These are phyloP conservation scores for Themeda triandra DNA, from an alignment of 176 grass and related monocot genomes.

Conservation along the genomic window DNA sequence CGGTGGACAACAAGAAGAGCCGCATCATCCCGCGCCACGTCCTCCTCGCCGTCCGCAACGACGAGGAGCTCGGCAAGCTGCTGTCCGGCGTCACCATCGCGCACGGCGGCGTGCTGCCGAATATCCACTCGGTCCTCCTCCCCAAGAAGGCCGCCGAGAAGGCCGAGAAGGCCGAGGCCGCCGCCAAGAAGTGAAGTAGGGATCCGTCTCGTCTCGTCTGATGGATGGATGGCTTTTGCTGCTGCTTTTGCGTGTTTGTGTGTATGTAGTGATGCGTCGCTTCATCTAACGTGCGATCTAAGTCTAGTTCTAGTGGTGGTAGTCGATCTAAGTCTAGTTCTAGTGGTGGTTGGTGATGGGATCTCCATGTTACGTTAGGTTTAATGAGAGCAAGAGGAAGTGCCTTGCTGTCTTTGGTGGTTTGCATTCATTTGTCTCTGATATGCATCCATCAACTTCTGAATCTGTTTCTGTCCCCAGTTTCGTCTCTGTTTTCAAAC, in stretches of 20 bases:
- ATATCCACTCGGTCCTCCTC: slow-evolving; percentile 44
- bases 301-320: background rate
- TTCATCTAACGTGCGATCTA: background rate
- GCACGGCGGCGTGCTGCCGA: slow-evolving; percentile 41
- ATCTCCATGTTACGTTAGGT: background rate
- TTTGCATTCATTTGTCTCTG: background rate
- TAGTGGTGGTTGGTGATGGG: background rate
- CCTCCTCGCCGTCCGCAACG: slow-evolving; percentile 46
- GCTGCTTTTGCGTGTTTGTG: background rate
- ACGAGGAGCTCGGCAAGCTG: slow-evolving; percentile 47
- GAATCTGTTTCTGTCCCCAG: too few species aligned
- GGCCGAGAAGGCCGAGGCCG: background rate
- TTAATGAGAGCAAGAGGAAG: background rate
- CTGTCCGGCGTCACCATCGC: slow-evolving; percentile 38
- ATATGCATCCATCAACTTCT: too few species aligned
- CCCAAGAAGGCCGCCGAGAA: background rate
- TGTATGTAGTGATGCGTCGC: background rate
- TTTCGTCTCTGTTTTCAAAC: too few species aligned
- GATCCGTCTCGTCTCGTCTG: background rate
- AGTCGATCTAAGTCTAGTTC: too few species aligned
- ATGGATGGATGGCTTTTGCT: background rate
- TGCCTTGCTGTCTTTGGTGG: background rate
- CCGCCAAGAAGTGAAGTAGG: slow-evolving; percentile 13
- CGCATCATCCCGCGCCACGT: slow-evolving; percentile 45
- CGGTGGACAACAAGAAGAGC: slow-evolving; percentile 46